Base-by-base conservation (phyloP, 2,329 filamentous ascomycete genomes). In the Falciphora oryzae region DNA sequence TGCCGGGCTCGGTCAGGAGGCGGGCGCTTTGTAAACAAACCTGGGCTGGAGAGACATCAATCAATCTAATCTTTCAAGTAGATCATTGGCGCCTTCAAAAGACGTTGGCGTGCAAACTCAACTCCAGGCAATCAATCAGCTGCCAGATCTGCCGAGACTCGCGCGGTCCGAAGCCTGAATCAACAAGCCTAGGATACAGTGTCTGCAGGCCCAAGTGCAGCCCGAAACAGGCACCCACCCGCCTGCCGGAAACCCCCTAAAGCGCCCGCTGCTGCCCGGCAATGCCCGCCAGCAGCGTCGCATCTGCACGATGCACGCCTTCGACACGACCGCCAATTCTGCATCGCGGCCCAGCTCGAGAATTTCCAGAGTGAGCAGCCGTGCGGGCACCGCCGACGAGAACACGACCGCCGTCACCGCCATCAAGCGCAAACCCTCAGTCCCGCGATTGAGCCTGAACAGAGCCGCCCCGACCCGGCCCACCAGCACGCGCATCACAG, bases 261-360 rank as follows among this genome's bases (percentile, higher is more conserved):
- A 53, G 44, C 44, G n/a, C n/a, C 22, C 32, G 22, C 63, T 32
- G 57, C 56, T 32, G 29, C 38, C 27, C 5, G n/a, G 31, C 44
- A 53, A 53, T 53, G 44, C 44, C 44, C 44, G 18, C 44, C 16
- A 50, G 44, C 22, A n/a, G 44, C 8, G 22, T 53, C 44, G 44
- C 44, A 53, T 1, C 44, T n/a, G 44, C 29, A 65, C 61, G 65
- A 63, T 63, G 62, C 65, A 59, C 38, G 56, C 62, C 31, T 56
- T 65, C 62, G 38, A 64, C 59, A 29, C 50, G 4, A 53, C 44
- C 28, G 8, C 64, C 62, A 65, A 61, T 56, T 22, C 61, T 5
- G 53, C 32, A 57, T 57, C 61, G 38, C 64, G 61, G 38, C 61
- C 64, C 4, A 44, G 32, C 31, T 65, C 61, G 10, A 29, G 57